Base-by-base conservation (phyloP, 306 rosid species). In the Mimosa pudica region DNA sequence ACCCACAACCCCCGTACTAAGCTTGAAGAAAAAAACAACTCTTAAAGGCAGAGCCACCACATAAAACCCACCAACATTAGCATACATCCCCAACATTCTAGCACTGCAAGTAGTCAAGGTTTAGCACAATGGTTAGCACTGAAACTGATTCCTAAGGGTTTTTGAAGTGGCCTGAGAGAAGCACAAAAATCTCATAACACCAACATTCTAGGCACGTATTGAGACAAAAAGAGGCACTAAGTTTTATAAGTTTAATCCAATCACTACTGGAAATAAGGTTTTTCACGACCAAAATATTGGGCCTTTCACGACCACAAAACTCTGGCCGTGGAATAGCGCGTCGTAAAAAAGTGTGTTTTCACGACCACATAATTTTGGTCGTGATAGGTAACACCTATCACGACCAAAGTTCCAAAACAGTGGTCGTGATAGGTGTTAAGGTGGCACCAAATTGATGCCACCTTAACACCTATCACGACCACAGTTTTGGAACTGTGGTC, bases 161-260 rank as follows among this genome's bases (percentile, higher is more conserved):
- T 30, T 77, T 33, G 2, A 94, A 87, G 74, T 86, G 82, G 5
- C 98, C 98, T 0, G 97, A 86, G 24, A 94, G 70, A 41, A 38
- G 42, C 42, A 94, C 86, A 10, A 94, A 70, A 71, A 92, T 89
- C 90, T 94, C 98, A 78, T 87, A 92, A 68, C 97, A 92, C 98
- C 98, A 94, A 95, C 98, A 94, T 73, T 94, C 98, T 7, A 94
- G 87, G 84, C 98, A 94, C 35, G 90, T 89, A 44, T 88, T 91
- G 79, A 94, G 93, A 84, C 97, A 94, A 71, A 95, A 92, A 42
- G 97, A 85, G 24, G 92, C 91, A 32, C 87, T 70, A 18, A 94
- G 93, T 86, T 89, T 94, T 73, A 90, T 68, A 49, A 92, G 67
- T 70, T 84, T 88, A 10, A 79, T 75, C 97, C 97, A 94, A 71